Conservation (phyloP, 768 basidiomycete genomes). For the Auriculariales sp. region DNA sequence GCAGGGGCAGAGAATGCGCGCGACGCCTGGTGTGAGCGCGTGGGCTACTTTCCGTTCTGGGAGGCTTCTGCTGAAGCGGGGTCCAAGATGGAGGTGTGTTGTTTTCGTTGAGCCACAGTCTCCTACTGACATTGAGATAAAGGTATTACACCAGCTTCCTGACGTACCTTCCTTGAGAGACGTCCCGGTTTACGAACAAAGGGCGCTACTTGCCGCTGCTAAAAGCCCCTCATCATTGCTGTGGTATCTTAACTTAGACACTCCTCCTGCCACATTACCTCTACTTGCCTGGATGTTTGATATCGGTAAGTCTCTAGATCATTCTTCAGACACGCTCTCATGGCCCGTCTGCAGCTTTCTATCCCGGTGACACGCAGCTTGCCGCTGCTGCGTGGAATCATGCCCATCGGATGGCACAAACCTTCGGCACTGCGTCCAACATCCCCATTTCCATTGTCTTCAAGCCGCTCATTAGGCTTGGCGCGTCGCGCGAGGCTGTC, state of each 20-base stretch:
- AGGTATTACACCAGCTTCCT: neutral
- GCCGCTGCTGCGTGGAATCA: conserved; percentile 1
- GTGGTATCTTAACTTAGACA: conserved; percentile 24
- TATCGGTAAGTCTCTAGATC: conserved; percentile 20
- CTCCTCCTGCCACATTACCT: conserved; percentile 15
- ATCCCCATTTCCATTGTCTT: conserved; percentile 19
- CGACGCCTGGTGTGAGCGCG: neutral
- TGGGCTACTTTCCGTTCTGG: conserved; percentile 17
- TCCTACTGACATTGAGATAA: neutral
- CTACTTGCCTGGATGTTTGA: conserved; percentile 27
- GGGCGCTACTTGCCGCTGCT: conserved; percentile 25
- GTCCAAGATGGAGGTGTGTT: neutral
- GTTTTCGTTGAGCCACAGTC: neutral
- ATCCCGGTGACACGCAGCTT: conserved; percentile 9
- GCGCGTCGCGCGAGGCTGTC: conserved; percentile 25
- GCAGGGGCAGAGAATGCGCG: neutral
- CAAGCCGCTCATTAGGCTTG: conserved; percentile 24
- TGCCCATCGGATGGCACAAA: conserved; percentile 18
- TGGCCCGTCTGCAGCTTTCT: conserved; percentile 16
- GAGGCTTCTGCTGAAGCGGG: conserved; percentile 8
- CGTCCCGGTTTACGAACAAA: conserved; percentile 22
- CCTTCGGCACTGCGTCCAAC: conserved; percentile 17
- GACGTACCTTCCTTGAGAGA: conserved; percentile 2
- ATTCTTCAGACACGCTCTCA: neutral
- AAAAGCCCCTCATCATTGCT: conserved; percentile 8